Evolutionary conservation across 768 basidiomycete species (phyloP).

Genomic region (Pleurotus tuoliensis): DNA sequence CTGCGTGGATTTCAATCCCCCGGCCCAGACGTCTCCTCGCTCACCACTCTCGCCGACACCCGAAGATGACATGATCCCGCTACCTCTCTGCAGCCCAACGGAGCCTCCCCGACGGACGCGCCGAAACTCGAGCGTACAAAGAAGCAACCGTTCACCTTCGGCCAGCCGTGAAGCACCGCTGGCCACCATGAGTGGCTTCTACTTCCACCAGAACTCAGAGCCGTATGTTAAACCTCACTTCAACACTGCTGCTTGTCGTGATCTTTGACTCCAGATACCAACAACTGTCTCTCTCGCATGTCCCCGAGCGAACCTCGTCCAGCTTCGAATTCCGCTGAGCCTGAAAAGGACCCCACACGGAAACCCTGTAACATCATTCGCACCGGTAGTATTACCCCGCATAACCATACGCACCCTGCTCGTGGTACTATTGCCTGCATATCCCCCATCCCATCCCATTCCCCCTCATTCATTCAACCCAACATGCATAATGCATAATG

Average conservation of each 20-base stretch:
- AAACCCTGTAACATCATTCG: slow-evolving; percentile 1
- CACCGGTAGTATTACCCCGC: neutral
- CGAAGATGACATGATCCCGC: slow-evolving; percentile 13
- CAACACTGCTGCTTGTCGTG: slow-evolving; percentile 7
- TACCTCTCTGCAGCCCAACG: slow-evolving; percentile 25
- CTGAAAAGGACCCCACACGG: neutral
- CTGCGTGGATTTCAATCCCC: slow-evolving; percentile 87
- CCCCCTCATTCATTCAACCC: no score
- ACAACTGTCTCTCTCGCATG: slow-evolving; percentile 77
- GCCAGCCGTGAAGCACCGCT: slow-evolving; percentile 43
- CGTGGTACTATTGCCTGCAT: no score
- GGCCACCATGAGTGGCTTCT: slow-evolving; percentile 86
- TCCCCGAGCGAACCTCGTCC: slow-evolving; percentile 68
- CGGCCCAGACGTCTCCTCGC: slow-evolving; percentile 28
- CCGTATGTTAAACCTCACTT: slow-evolving; percentile 53
- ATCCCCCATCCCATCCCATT: no score
- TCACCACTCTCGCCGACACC: slow-evolving; percentile 15
- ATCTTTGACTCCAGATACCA: slow-evolving; percentile 61
- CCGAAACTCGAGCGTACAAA: slow-evolving; percentile 45
- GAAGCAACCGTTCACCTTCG: slow-evolving; percentile 42
- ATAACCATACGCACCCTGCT: neutral
- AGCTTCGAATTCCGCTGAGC: slow-evolving; percentile 84
- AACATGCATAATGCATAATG: no score
- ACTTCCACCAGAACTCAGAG: slow-evolving; percentile 90
- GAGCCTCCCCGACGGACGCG: slow-evolving; percentile 32